phyloP scores from a whole-genome alignment of 306 rosid genomes.

The Trifolium pratense region DNA sequence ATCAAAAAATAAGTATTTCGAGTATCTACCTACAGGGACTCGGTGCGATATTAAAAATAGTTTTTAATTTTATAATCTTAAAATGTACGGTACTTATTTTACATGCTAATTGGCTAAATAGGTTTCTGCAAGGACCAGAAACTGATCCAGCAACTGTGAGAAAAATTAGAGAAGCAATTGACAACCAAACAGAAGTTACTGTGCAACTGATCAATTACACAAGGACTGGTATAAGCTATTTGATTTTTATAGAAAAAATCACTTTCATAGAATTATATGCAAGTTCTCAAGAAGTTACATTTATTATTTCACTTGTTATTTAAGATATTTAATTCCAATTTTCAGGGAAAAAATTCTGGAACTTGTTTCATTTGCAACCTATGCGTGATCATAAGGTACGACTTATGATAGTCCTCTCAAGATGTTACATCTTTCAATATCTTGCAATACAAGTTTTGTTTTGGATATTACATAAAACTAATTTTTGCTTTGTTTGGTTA shows the following conservation, averaged over 20 bases:
- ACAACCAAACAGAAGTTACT: constrained; percentile 88
- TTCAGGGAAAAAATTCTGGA: constrained; percentile 97
- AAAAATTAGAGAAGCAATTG: constrained; percentile 89
- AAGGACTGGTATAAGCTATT: constrained; percentile 66
- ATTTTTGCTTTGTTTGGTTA: constrained; percentile 35
- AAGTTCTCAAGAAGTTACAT: not conserved
- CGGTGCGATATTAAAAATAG: too few relatives aligned
- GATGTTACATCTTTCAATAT: constrained; percentile 29
- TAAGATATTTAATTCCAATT: constrained; percentile 41
- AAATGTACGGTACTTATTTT: not conserved
- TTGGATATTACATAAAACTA: not conserved
- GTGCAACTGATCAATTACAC: constrained; percentile 96
- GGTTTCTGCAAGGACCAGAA: constrained; percentile 98
- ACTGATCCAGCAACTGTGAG: constrained; percentile 90
- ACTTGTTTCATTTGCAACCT: constrained; percentile 93
- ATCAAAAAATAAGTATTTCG: too few relatives aligned
- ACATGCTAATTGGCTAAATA: constrained; percentile 44
- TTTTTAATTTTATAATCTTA: too few relatives aligned
- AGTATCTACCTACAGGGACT: too few relatives aligned
- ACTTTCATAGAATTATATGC: not conserved
- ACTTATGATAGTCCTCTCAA: constrained; percentile 10
- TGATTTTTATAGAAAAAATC: not conserved
- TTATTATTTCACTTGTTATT: constrained; percentile 33
- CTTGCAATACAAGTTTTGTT: constrained; percentile 5
- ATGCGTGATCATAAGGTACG: constrained; percentile 99